Conservation (phyloP, 2,329 filamentous ascomycete genomes). For the Davidsoniella australis region DNA sequence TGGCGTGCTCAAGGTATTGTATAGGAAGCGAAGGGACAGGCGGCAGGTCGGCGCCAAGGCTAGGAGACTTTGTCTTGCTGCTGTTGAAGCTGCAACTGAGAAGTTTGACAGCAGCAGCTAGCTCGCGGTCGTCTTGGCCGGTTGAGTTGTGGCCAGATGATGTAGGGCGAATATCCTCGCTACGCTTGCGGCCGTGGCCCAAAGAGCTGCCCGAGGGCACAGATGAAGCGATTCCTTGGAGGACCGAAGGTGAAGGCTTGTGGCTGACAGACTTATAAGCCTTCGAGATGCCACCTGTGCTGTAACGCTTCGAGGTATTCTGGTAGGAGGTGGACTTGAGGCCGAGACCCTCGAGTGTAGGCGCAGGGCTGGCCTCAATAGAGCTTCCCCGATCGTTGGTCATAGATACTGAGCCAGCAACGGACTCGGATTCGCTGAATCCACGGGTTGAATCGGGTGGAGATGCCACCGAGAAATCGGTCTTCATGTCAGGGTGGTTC, state of each 20-base stretch:
- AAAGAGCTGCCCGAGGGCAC: constrained; percentile 20
- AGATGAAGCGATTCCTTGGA: constrained; percentile 28
- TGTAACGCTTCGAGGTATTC: constrained; percentile 38
- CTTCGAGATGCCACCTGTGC: constrained; percentile 45
- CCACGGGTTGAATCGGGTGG: constrained; percentile 49
- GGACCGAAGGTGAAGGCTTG: constrained; percentile 33
- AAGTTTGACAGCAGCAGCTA: constrained; percentile 79
- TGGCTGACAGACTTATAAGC: constrained; percentile 54
- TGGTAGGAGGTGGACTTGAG: constrained; percentile 33
- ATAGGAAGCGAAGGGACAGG: constrained; percentile 77
- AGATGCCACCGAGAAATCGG: constrained; percentile 37
- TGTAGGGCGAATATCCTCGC: constrained; percentile 57
- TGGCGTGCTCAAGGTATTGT: constrained; percentile 52
- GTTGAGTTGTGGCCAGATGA: constrained; percentile 62
- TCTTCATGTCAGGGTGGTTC: constrained; percentile 34
- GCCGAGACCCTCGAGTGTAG: constrained; percentile 48
- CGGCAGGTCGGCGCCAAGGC: constrained; percentile 55
- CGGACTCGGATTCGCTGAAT: constrained; percentile 66
- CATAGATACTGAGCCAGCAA: constrained; percentile 64
- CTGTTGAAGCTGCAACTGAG: constrained; percentile 86
- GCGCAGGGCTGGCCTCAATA: constrained; percentile 58
- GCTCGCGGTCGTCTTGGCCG: constrained; percentile 68
- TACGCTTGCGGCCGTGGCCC: constrained; percentile 52
- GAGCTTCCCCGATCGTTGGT: constrained; percentile 74
- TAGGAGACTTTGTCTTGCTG: constrained; percentile 32